A percentile compares a stretch with the other conserved stretches of the same genome.
Conservation (phyloP, 495 filamentous ascomycete species). For the Ascodesmis nigricans region DNA sequence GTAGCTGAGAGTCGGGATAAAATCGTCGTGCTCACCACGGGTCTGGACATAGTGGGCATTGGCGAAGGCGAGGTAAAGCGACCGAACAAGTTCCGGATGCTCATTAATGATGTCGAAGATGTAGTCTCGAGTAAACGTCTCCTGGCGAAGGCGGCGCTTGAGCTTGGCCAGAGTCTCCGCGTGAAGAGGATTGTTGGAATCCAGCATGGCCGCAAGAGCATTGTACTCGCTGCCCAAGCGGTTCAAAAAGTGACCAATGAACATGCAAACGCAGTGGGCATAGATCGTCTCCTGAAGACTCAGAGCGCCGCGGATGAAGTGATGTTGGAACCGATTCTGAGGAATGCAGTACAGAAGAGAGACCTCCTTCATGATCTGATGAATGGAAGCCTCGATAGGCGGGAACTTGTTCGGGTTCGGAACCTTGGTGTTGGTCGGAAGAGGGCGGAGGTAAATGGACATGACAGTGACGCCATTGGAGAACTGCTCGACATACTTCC, state of each 20-base stretch:
- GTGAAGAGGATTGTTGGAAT: slow-evolving; percentile 58
- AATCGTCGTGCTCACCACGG: slow-evolving; percentile 50
- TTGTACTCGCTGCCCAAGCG: slow-evolving; percentile 79
- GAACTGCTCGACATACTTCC: slow-evolving; percentile 98
- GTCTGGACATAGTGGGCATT: slow-evolving; percentile 75
- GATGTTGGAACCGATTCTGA: slow-evolving; percentile 76
- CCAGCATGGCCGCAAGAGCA: slow-evolving; percentile 61
- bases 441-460: slow-evolving; percentile 73
- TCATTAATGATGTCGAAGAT: slow-evolving; percentile 90
- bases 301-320: slow-evolving; percentile 71
- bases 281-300: slow-evolving; percentile 95
- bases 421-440: slow-evolving; percentile 29
- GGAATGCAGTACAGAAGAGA: slow-evolving; percentile 94
- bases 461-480: slow-evolving; percentile 95
- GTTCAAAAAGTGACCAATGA: slow-evolving; percentile 92
- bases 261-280: slow-evolving; percentile 91
- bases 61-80: slow-evolving; percentile 79
- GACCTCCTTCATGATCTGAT: slow-evolving; percentile 97
- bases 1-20: slow-evolving; percentile 62
- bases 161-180: slow-evolving; percentile 84
- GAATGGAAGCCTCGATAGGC: slow-evolving; percentile 78
- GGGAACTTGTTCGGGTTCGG: slow-evolving; percentile 28
- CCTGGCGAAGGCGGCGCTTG: slow-evolving; percentile 81
- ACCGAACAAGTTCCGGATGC: slow-evolving; percentile 70
- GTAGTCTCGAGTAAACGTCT: slow-evolving; percentile 95